Conservation (phyloP, 78 protist genomes). For the Pigoraptor vietnamica region DNA sequence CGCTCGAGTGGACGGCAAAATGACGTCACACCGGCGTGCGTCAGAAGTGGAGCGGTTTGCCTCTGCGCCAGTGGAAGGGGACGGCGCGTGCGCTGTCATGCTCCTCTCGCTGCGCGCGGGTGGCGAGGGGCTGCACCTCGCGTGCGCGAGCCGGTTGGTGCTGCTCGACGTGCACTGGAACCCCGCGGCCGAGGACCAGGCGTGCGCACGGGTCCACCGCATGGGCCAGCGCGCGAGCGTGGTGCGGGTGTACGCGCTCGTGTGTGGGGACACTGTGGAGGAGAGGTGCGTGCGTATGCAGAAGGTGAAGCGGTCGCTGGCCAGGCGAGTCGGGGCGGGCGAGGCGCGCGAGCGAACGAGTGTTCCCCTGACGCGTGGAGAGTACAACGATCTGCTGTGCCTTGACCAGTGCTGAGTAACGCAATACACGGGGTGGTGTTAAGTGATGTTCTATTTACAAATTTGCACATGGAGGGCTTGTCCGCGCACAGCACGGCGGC, state of each 20-base stretch:
- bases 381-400: no score
- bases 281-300: background rate
- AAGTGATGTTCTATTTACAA: no score
- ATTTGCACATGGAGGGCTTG: no score
- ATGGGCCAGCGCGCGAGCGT: slow-evolving; percentile 79
- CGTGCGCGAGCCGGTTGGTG: slow-evolving; percentile 67
- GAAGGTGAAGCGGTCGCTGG: background rate
- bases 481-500: no score
- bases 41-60: slow-evolving; percentile 33
- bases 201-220: slow-evolving; percentile 90
- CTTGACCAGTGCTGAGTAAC: no score
- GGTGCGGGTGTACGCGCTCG: slow-evolving; percentile 40
- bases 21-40: slow-evolving; percentile 44
- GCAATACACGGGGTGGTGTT: no score
- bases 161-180: slow-evolving; percentile 29
- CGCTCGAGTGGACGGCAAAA: slow-evolving; percentile 34
- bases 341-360: no score
- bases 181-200: slow-evolving; percentile 82
- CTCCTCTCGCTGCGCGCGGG: slow-evolving; percentile 80
- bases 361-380: no score
- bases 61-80: background rate
- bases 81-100: slow-evolving; percentile 3
- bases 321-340: background rate
- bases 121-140: slow-evolving; percentile 88
- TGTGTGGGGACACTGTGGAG: background rate